phyloP scores from a whole-genome alignment of 2,329 filamentous ascomycete species.

The Beauveria varroae region DNA sequence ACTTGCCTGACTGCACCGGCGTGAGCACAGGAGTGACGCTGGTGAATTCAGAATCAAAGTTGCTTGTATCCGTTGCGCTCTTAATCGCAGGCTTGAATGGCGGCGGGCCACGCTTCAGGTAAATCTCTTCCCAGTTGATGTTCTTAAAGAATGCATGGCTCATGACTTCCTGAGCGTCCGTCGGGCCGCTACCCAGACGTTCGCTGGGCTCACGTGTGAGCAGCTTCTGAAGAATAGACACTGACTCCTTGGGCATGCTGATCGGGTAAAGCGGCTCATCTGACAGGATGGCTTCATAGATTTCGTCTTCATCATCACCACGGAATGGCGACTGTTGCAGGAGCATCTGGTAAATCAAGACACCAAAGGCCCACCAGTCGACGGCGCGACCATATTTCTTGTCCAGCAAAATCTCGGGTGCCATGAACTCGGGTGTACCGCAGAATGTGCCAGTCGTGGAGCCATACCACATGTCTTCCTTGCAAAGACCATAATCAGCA shows the following conservation, averaged over 20 bases:
- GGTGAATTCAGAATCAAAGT: slow-evolving; percentile 97
- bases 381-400: slow-evolving; percentile 98
- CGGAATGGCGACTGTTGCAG: slow-evolving; percentile 98
- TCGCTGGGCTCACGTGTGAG: slow-evolving; percentile 91
- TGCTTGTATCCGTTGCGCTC: slow-evolving; percentile 95
- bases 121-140: slow-evolving; percentile 98
- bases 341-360: slow-evolving; percentile 99
- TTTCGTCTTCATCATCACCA: slow-evolving; percentile 97
- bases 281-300: slow-evolving; percentile 95
- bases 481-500: slow-evolving; percentile 96
- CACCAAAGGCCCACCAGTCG: slow-evolving; percentile 99
- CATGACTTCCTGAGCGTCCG: slow-evolving; percentile 98
- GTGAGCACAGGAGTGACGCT: slow-evolving; percentile 96
- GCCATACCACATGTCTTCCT: slow-evolving; percentile 99
- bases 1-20: slow-evolving; percentile 91
- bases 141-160: slow-evolving; percentile 96
- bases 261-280: slow-evolving; percentile 98
- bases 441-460: slow-evolving; percentile 97
- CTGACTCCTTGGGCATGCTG: slow-evolving; percentile 95
- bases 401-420: slow-evolving; percentile 94
- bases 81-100: slow-evolving; percentile 88
- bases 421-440: slow-evolving; percentile 99
- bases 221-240: slow-evolving; percentile 95
- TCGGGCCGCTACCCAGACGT: slow-evolving; percentile 86
- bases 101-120: slow-evolving; percentile 83